Evolutionary conservation across 2,329 filamentous ascomycete species (phyloP), one percentile per base, ranked within the genome.

Genomic region (Leptographium radiaticola): DNA sequence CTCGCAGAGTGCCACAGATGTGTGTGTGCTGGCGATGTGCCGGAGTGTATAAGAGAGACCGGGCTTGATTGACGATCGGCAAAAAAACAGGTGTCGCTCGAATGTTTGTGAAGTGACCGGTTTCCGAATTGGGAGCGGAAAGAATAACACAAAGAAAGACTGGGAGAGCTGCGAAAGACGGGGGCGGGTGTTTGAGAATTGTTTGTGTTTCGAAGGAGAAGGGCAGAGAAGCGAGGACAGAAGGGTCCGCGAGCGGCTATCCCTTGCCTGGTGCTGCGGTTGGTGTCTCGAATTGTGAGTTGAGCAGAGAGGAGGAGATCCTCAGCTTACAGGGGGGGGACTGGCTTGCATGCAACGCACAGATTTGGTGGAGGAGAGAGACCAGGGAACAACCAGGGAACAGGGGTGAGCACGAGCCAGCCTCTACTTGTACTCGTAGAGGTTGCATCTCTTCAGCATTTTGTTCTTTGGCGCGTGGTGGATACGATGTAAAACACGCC

Each of bases 201-300:
- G 15, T 13, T 9, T 20, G 20, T 45, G 12, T 45, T 45, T 45
- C 43, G 43, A 45, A 16, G 25, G 36, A 25, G 20, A 45, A 39
- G 48, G 34, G 30, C 25, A 40, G 34, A 57, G 13, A 52, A 47
- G 40, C 16, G 42, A 51, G 45, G 34, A 52, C 34, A 36, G 31
- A 47, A 38, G 20, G 49, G 53, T 55, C 52, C 33, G 44, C 34
- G 51, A 45, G 36, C 11, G 15, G 39, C 45, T 30, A 6, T 20
- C 13, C 15, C 43, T 51, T 33, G 51, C 52, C 59, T 63, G 63
- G 59, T 67, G 68, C 68, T 67, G 67, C 68, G 66, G 64, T 61
- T 66, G 62, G 64, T 66, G 68, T 71, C 65, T 71, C 66, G 64
- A 66, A 63, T 58, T 59, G 61, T 63, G 63, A 62, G 57, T 63